These are phyloP conservation scores for Caloboletus inedulis DNA, from an alignment of 1,284 basidiomycete species.

Conservation along the genomic window DNA sequence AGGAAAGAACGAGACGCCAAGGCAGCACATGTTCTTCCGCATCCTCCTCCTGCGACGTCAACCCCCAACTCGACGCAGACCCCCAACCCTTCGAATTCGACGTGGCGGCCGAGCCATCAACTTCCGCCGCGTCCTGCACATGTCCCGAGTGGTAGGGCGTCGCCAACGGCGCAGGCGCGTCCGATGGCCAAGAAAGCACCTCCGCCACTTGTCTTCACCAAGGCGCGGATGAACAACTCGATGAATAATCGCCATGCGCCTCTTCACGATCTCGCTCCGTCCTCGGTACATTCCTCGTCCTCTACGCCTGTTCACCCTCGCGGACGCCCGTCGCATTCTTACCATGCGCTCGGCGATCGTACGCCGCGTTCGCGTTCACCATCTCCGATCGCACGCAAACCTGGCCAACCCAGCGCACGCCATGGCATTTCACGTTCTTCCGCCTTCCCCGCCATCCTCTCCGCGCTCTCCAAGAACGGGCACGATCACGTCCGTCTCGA, in stretches of 20 bases:
- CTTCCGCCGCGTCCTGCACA: slow-evolving; percentile 32
- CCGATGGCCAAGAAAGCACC: slow-evolving; percentile 32
- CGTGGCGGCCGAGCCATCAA: slow-evolving; percentile 28
- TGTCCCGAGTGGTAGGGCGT: slow-evolving; percentile 28
- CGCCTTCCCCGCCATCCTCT: slow-evolving; percentile 50
- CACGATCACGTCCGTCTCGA: slow-evolving; percentile 63
- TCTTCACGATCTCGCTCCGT: slow-evolving; percentile 20
- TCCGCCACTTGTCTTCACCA: slow-evolving; percentile 20
- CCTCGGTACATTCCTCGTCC: slow-evolving; percentile 27
- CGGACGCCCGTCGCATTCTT: slow-evolving; percentile 24
- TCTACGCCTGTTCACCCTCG: slow-evolving; percentile 30
- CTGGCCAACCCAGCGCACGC: slow-evolving; percentile 34
- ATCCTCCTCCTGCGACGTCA: slow-evolving; percentile 19
- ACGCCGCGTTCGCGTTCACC: slow-evolving; percentile 43
- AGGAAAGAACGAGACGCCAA: slow-evolving; percentile 38
- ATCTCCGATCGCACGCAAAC: slow-evolving; percentile 43
- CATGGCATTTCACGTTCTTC: slow-evolving; percentile 38
- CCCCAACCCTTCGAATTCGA: slow-evolving; percentile 21
- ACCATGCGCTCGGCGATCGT: slow-evolving; percentile 16
- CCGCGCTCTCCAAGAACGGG: slow-evolving; percentile 57
- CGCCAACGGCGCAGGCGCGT: slow-evolving; percentile 29
- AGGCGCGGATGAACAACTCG: slow-evolving; percentile 29
- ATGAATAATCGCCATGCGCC: slow-evolving; percentile 21
- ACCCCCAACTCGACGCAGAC: slow-evolving; percentile 32
- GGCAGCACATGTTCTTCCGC: slow-evolving; percentile 12